Base-by-base conservation (phyloP, 306 rosid species). In the Trichosanthes truncata region DNA sequence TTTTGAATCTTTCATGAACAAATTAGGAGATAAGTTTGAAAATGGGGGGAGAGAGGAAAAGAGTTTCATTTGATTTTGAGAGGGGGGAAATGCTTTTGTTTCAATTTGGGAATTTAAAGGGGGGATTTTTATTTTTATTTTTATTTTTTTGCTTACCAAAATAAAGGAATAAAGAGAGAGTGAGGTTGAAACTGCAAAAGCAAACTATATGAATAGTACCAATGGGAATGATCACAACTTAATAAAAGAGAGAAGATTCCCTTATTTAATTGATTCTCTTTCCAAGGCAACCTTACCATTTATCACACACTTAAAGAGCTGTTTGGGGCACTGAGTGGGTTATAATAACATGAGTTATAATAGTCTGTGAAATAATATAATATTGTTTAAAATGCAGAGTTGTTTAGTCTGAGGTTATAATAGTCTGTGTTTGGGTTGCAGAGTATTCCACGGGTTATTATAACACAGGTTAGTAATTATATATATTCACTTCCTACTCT, bases 1-100 rank as follows among this genome's bases (percentile, higher is more conserved):
- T 82, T 85, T 91, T 69, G 94, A 89, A 82, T 93, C 90, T 88
- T 89, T 96, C 96, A 93, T 91, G 94, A 93, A 91, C 92, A 87
- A 77, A 81, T 51, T 51, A 51, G 56, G 5, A 13, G 6, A 88
- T 82, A 52, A 78, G 78, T 12, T 82, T 81, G 90, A 75, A 9
- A 55, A 6, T 81, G 83, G 84, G 26, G 11, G 56, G 48, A 67
- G 56, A 66, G 13, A 21, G 87, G 81, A 86, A 75, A 20, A 74
- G 40, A 83, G 84, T 88, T 88, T 89, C 94, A 93, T 91, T 83
- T 89, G 93, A 82, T 53, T 5, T 5, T 49, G 51, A 87, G 84
- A 83, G 55, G 23, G 38, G 20, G 36, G 12, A 33, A 4, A 26
- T 60, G 67, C 23, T 26, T 60, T 29, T 60, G n/a, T 29, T 61